Percentiles rank a stretch among this genome's conserved stretches.
phyloP scores from a whole-genome alignment of 1,284 basidiomycete genomes.

The Rhodotorula sp. region DNA sequence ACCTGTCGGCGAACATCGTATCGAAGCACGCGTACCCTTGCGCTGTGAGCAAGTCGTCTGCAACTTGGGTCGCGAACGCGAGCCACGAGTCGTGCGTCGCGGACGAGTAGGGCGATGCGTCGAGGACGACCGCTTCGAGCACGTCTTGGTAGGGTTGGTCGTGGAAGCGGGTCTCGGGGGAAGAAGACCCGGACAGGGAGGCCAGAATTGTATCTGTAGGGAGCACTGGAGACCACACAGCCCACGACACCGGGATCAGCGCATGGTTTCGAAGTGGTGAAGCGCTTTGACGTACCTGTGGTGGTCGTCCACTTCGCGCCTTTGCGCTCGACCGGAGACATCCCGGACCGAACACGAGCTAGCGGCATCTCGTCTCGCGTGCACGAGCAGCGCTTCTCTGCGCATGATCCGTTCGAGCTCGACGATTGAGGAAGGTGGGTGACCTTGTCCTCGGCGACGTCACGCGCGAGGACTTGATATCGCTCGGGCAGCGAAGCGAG shows the following conservation, averaged over 20 bases:
- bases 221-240: slow-evolving; percentile 17
- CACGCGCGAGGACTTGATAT: slow-evolving; percentile 26
- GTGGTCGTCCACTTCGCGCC: slow-evolving; percentile 34
- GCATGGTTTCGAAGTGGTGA: too few species aligned
- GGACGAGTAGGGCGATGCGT: slow-evolving; percentile 18
- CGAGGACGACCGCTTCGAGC: slow-evolving; percentile 31
- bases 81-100: slow-evolving; percentile 25
- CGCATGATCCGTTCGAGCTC: neutral
- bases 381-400: slow-evolving; percentile 4
- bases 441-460: neutral
- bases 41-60: slow-evolving; percentile 3
- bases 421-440: slow-evolving; percentile 1
- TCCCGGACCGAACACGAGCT: slow-evolving; percentile 25
- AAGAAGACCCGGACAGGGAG: slow-evolving; percentile 22
- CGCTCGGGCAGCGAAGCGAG: slow-evolving; percentile 7
- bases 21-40: neutral
- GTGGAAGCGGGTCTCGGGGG: slow-evolving; percentile 33
- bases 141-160: slow-evolving; percentile 19
- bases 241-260: too few species aligned
- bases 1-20: too few species aligned
- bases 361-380: slow-evolving; percentile 22
- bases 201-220: slow-evolving; percentile 25
- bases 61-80: slow-evolving; percentile 22
- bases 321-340: slow-evolving; percentile 34
- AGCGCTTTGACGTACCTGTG: slow-evolving; percentile 14